Conservation (phyloP, 1,284 basidiomycete genomes). For the Pterulicium gracile region DNA sequence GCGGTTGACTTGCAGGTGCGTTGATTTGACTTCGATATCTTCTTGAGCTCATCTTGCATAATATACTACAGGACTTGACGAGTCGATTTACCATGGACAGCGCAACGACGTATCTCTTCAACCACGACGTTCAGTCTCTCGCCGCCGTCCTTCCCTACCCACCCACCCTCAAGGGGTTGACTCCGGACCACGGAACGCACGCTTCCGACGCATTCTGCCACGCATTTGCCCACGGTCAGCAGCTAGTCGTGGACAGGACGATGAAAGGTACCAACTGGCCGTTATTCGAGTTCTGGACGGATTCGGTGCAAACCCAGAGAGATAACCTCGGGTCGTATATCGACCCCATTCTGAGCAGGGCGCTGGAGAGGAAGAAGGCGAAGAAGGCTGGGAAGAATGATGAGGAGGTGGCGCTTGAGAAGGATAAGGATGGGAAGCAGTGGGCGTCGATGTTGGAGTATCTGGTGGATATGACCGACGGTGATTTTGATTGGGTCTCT, state of each 20-base stretch:
- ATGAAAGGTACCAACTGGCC: slow-evolving; percentile 28
- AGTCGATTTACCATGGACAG: slow-evolving; percentile 34
- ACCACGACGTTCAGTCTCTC: slow-evolving; percentile 22
- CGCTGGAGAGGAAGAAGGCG: slow-evolving; percentile 19
- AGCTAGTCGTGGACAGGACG: slow-evolving; percentile 18
- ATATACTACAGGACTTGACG: slow-evolving; percentile 21
- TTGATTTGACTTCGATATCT: slow-evolving; percentile 2
- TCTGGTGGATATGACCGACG: slow-evolving; percentile 19
- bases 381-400: slow-evolving; percentile 12
- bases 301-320: slow-evolving; percentile 24
- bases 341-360: slow-evolving; percentile 24
- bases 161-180: slow-evolving; percentile 10
- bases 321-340: slow-evolving; percentile 26
- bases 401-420: slow-evolving; percentile 11
- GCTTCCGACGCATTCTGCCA: slow-evolving; percentile 21
- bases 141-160: slow-evolving; percentile 20
- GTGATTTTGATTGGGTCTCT: slow-evolving; percentile 10
- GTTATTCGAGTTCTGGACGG: slow-evolving; percentile 24
- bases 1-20: slow-evolving; percentile 34
- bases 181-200: slow-evolving; percentile 4
- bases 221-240: slow-evolving; percentile 24
- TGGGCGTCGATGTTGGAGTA: slow-evolving; percentile 22
- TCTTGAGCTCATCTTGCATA: slow-evolving; percentile 3
- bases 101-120: slow-evolving; percentile 31
- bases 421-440: too few relatives aligned